Percentiles rank a stretch among this genome's conserved stretches.
Conservation (phyloP, 2,329 filamentous ascomycete genomes). For the Grosmannia huntii region DNA sequence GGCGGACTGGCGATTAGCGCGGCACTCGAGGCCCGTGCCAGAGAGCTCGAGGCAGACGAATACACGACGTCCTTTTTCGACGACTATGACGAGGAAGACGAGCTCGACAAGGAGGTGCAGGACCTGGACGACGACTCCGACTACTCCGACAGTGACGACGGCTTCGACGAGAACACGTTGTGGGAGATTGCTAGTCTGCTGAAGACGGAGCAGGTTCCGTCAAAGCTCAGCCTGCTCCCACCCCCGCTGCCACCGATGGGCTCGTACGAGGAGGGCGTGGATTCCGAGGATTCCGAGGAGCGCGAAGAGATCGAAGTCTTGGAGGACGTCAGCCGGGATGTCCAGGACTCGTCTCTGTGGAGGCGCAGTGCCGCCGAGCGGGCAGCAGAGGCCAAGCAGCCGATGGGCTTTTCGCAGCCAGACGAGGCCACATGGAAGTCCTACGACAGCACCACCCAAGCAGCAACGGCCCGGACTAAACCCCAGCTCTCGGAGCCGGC, state of each 20-base stretch:
- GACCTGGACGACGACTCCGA: constrained; percentile 18
- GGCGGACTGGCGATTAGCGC: constrained; percentile 21
- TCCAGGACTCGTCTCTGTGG: constrained; percentile 3
- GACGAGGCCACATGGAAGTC: constrained; percentile 23
- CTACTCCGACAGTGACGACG: constrained; percentile 30
- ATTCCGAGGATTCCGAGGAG: constrained; percentile 15
- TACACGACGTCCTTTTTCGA: constrained; percentile 45
- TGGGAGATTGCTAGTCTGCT: constrained; percentile 52
- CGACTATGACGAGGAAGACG: constrained; percentile 42
- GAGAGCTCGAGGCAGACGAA: constrained; percentile 25
- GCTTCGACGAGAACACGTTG: constrained; percentile 48
- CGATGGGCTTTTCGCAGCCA: constrained; percentile 21
- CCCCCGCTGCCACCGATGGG: constrained; percentile 12
- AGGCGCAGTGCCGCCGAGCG: background rate
- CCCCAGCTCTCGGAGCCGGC: constrained; percentile 16
- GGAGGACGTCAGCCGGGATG: background rate
- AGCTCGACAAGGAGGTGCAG: constrained; percentile 23
- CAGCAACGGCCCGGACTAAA: constrained; percentile 17
- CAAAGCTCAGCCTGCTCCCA: constrained; percentile 37
- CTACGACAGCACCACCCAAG: constrained; percentile 16
- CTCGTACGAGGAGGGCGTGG: constrained; percentile 15
- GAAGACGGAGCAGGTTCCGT: constrained; percentile 37
- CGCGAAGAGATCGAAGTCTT: constrained; percentile 12
- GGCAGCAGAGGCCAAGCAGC: constrained; percentile 3
- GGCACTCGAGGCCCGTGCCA: constrained; percentile 20